These are phyloP conservation scores for Russula sp. DNA, from an alignment of 768 basidiomycete species.

Conservation along the genomic window DNA sequence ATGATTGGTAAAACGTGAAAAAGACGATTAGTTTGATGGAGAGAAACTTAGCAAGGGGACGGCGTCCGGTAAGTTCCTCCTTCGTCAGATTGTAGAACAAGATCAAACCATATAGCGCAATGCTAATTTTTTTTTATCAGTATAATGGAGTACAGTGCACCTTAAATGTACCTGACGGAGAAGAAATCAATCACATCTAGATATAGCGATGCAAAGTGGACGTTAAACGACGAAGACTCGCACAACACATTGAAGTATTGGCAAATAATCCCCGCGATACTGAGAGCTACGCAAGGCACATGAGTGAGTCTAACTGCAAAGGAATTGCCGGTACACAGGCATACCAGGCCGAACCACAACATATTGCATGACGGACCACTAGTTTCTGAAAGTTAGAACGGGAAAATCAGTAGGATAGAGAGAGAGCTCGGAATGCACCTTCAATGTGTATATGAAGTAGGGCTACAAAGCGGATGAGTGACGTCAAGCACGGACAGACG, in stretches of 20 bases:
- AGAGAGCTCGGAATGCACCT: conserved; percentile 44
- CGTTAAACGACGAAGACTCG: conserved; percentile 54
- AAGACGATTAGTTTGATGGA: conserved; percentile 84
- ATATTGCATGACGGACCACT: conserved; percentile 92
- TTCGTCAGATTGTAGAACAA: conserved; percentile 80
- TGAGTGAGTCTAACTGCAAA: conserved; percentile 4
- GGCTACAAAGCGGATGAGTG: conserved; percentile 42
- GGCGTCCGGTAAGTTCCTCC: conserved; percentile 73
- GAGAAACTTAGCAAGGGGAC: conserved; percentile 83
- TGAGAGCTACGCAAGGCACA: conserved; percentile 43
- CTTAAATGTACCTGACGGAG: conserved; percentile 65
- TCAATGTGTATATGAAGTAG: conserved; percentile 88
- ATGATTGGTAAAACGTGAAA: conserved; percentile 86
- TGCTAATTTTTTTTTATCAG: conserved; percentile 42
- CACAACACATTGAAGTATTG: conserved; percentile 69
- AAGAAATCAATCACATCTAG: conserved; percentile 71
- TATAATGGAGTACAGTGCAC: no score
- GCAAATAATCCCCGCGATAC: conserved; percentile 77
- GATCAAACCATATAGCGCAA: conserved; percentile 84
- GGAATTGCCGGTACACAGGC: background rate
- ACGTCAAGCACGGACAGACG: background rate
- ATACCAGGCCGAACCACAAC: conserved; percentile 64
- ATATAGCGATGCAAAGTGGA: conserved; percentile 65
- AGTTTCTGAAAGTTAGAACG: conserved; percentile 19
- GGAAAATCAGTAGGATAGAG: conserved; percentile 3